Evolutionary conservation across 2,329 filamentous ascomycete genomes (phyloP), one percentile per base, ranked within the genome.

Genomic region (Colletotrichum neosansevieriae): DNA sequence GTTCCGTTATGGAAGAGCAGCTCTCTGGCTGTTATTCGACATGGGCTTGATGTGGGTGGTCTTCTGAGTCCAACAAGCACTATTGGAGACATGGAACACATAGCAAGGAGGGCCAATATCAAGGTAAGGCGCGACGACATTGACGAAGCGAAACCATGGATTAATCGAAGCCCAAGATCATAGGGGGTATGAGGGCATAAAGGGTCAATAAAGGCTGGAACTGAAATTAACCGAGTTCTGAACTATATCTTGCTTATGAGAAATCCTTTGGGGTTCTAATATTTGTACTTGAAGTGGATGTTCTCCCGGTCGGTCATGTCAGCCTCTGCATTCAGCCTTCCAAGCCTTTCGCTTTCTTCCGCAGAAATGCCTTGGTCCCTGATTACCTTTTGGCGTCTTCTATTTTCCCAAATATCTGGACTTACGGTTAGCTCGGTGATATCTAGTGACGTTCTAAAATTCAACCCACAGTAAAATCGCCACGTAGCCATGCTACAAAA

Each of bases 301-400:
- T 74, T 73, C 51, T 74, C 72, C 3, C 71, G 63, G 19, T 74
- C 72, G 7, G 72, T 74, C 71, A 74, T 73, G n/a, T 73, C 73
- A 1, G 64, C 61, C 58, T 76, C 75, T 4, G 72, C 74, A 47
- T 76, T 76, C 10, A 74, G 19, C 57, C 70, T 72, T n/a, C 76
- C 75, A 0, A 72, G 58, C 6, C 67, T 63, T 11, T 75, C 71
- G 32, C 71, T 73, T 57, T 77, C 74, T 32, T 74, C 74, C 49
- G n/a, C 49, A 6, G 49, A 51, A 29, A 51, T 34, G 1, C 49
- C 49, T 34, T 51, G 49, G n/a, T 51, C 49, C 6, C 49, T 24
- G n/a, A 51, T 51, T 4, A 34, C 12, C 4, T 3, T 34, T 51
- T 4, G 49, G 4, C 49, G 24, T 32, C 21, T 51, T 29, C 15